Conservation (phyloP, 106 monocot genomes). For the Dendrobium nobile region DNA sequence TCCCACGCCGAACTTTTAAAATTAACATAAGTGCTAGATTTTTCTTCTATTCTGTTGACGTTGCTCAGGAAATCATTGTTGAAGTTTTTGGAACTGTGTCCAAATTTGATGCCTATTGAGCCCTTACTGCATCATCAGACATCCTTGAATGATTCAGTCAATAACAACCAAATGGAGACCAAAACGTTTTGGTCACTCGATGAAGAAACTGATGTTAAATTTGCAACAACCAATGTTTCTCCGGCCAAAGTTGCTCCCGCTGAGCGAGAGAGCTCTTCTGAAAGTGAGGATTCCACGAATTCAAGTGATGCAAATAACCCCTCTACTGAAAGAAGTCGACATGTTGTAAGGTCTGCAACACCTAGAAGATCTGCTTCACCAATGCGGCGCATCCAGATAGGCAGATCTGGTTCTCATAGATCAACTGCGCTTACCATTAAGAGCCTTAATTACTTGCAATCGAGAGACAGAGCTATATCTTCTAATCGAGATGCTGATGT, state of each 20-base stretch:
- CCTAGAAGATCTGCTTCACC: constrained; percentile 93
- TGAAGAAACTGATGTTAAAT: constrained; percentile 3
- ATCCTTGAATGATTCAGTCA: constrained; percentile 6
- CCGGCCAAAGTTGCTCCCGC: constrained; percentile 79
- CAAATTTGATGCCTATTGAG: constrained; percentile 13
- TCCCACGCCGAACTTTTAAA: not conserved
- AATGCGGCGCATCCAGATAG: constrained; percentile 88
- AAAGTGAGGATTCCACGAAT: constrained; percentile 59
- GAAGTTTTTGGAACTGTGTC: constrained; percentile 29
- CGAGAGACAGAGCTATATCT: constrained; percentile 38
- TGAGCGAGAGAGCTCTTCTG: constrained; percentile 67
- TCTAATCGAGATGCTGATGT: constrained; percentile 38
- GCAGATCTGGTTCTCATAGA: constrained; percentile 78
- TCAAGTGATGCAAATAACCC: constrained; percentile 39
- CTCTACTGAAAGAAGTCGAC: constrained; percentile 66
- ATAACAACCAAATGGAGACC: constrained; percentile 12
- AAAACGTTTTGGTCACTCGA: too few relatives aligned
- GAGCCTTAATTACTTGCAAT: constrained; percentile 68
- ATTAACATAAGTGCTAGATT: too few relatives aligned
- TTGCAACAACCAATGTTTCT: constrained; percentile 26
- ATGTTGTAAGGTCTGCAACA: constrained; percentile 66
- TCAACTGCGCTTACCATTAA: constrained; percentile 73
- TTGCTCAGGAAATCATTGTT: constrained; percentile 36
- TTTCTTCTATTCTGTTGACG: not conserved
- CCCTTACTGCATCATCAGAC: constrained; percentile 1